Evolutionary conservation across 306 rosid genomes (phyloP), one percentile per base, ranked within the genome.

Genomic region (Luffa aegyptiaca): DNA sequence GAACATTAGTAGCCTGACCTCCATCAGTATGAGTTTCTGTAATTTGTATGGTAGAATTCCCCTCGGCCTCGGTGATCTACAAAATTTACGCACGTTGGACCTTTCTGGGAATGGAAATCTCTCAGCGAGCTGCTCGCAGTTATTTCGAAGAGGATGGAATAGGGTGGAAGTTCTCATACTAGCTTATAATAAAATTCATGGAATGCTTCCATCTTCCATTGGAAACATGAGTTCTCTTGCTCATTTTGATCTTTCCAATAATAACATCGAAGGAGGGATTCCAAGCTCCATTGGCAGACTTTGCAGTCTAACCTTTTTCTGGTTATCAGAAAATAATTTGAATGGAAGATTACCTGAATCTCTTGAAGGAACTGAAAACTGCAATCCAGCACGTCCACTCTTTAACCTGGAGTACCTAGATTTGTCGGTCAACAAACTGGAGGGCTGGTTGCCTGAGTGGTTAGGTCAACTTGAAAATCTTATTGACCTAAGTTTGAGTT

Each of bases 221-320:
- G 90, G 87, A 78, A 90, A 90, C 83, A 42, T 86, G 82, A 84
- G 85, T 48, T 12, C 81, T 76, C 91, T 88, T 42, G 42, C 74
- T 64, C 0, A 48, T 41, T 80, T 84, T 20, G 80, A 80, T 68
- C 80, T 87, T 59, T 44, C 4, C 4, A 0, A 0, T 26, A 86
- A 90, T 51, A 33, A 59, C 36, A 13, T 84, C 3, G 51, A 76
- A 31, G 91, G 87, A 46, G 80, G 78, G 45, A 82, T 90, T 84
- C 86, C 80, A 9, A 82, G 87, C 59, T 83, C 86, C 45, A 59
- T 84, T 20, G 90, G 85, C 6, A 17, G 61, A 64, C 84, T 84
- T 6, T 82, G 87, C 79, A 75, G 72, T 59, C 68, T 84, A n/a
- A 62, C 14, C 0, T 3, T 2, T 35, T 75, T 85, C 52, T 0